Percentiles rank a stretch among this genome's conserved stretches.
Conservation (phyloP, 257 asterid genomes). For the Gentiana dahurica region DNA sequence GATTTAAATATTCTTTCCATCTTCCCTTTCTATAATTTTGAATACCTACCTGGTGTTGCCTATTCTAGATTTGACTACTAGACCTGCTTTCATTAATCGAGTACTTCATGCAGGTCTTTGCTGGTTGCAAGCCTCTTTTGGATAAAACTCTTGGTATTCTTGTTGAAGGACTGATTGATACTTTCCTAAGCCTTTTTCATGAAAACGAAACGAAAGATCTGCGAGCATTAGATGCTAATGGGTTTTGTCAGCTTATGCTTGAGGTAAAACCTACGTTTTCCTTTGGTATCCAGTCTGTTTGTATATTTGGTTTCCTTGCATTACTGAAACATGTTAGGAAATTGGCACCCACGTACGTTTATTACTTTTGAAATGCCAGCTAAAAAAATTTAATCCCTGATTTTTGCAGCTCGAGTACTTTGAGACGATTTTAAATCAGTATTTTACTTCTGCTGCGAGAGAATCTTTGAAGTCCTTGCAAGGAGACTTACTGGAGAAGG, state of each 20-base stretch:
- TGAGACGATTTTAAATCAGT: slow-evolving; percentile 91
- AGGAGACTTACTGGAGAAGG: slow-evolving; percentile 82
- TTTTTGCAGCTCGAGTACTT: slow-evolving; percentile 88
- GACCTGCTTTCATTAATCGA: slow-evolving; percentile 9
- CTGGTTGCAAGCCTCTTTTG: slow-evolving; percentile 86
- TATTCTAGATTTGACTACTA: neutral
- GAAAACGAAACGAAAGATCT: slow-evolving; percentile 59
- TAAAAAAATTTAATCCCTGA: too few relatives aligned
- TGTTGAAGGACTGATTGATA: slow-evolving; percentile 91
- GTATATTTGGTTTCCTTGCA: neutral
- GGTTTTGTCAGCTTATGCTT: slow-evolving; percentile 93
- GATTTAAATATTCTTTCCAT: too few relatives aligned
- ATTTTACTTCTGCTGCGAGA: slow-evolving; percentile 90
- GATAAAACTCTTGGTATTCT: slow-evolving; percentile 93
- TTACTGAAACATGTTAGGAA: neutral
- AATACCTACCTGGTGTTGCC: neutral
- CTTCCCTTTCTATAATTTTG: neutral
- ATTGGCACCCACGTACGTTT: too few relatives aligned
- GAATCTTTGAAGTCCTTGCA: slow-evolving; percentile 83
- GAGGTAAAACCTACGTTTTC: slow-evolving; percentile 41
- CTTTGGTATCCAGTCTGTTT: neutral
- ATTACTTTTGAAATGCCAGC: too few relatives aligned
- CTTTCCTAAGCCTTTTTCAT: slow-evolving; percentile 69
- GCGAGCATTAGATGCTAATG: slow-evolving; percentile 76
- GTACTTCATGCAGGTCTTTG: slow-evolving; percentile 57